Conservation (phyloP, 2,329 filamentous ascomycete genomes). For the Coleophoma cylindrospora region DNA sequence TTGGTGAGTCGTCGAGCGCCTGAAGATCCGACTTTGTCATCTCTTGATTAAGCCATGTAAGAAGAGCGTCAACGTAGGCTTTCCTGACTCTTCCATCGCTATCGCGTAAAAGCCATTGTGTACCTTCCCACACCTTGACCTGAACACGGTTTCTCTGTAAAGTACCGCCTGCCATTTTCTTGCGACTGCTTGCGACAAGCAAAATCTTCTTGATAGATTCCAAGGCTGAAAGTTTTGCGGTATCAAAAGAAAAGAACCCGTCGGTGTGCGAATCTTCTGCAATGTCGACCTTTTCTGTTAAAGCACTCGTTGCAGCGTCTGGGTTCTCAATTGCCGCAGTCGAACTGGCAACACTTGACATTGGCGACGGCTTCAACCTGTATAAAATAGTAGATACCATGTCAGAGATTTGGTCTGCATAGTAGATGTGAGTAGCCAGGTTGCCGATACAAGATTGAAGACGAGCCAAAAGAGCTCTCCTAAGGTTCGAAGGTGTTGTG, state of each 20-base stretch:
- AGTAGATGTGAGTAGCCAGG: constrained; percentile 92
- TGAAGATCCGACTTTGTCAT: constrained; percentile 62
- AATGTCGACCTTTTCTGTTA: constrained; percentile 40
- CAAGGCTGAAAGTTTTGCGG: constrained; percentile 62
- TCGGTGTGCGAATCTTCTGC: constrained; percentile 48
- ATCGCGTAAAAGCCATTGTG: constrained; percentile 86
- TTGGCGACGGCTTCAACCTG: constrained; percentile 64
- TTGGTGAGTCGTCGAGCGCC: constrained; percentile 50
- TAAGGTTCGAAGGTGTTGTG: constrained; percentile 42
- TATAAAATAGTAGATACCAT: constrained; percentile 81
- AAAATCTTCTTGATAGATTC: constrained; percentile 79
- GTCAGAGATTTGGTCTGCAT: constrained; percentile 91
- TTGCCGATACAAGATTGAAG: constrained; percentile 84
- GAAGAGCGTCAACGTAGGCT: constrained; percentile 78
- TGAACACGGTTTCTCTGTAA: constrained; percentile 72
- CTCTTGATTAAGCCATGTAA: constrained; percentile 82
- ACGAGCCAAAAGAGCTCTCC: constrained; percentile 60
- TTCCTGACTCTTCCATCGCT: constrained; percentile 71
- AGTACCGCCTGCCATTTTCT: constrained; percentile 52
- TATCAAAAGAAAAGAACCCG: constrained; percentile 58
- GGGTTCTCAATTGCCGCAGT: constrained; percentile 38
- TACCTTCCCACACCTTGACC: constrained; percentile 90
- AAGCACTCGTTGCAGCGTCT: constrained; percentile 39
- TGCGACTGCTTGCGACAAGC: constrained; percentile 69
- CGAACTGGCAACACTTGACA: constrained; percentile 34